These are phyloP conservation scores for Aspergillus sclerotialis DNA, from an alignment of 2,329 filamentous ascomycete genomes.

Conservation along the genomic window DNA sequence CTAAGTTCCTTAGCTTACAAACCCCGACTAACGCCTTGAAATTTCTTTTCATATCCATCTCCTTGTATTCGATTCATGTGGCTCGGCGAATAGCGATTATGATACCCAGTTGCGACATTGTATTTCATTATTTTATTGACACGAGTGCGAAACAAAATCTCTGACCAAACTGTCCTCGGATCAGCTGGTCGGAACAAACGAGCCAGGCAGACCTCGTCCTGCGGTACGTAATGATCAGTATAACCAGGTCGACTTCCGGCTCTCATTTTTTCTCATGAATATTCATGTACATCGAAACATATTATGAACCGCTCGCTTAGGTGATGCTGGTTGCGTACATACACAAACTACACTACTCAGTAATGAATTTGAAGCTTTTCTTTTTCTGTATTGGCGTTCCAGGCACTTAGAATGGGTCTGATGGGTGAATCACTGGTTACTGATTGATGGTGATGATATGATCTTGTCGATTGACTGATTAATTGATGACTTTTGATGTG, in stretches of 20 bases:
- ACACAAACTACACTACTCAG: background rate
- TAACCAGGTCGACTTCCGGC: too few relatives aligned
- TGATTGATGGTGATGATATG: too few relatives aligned
- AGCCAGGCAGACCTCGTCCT: background rate
- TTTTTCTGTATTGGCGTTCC: background rate
- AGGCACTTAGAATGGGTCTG: too few relatives aligned
- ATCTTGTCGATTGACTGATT: too few relatives aligned
- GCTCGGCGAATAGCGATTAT: conserved; percentile 28
- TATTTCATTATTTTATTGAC: conserved; percentile 19
- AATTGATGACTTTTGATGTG: too few relatives aligned
- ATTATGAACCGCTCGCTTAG: too few relatives aligned
- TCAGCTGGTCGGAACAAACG: conserved; percentile 1
- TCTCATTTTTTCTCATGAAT: too few relatives aligned
- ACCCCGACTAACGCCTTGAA: conserved; percentile 24
- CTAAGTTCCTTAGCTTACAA: conserved; percentile 22
- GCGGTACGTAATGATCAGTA: too few relatives aligned
- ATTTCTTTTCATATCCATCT: conserved; percentile 6
- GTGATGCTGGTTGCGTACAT: background rate
- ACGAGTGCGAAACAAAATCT: too few relatives aligned
- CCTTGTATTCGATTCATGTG: conserved; percentile 19
- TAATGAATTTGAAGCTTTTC: background rate
- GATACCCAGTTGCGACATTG: conserved; percentile 32
- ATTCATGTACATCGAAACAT: background rate
- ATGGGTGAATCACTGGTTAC: too few relatives aligned
- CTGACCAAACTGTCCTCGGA: too few relatives aligned